Evolutionary conservation across 108 stramenopile genomes (phyloP).

Genomic region (Schizochytrium sp.): DNA sequence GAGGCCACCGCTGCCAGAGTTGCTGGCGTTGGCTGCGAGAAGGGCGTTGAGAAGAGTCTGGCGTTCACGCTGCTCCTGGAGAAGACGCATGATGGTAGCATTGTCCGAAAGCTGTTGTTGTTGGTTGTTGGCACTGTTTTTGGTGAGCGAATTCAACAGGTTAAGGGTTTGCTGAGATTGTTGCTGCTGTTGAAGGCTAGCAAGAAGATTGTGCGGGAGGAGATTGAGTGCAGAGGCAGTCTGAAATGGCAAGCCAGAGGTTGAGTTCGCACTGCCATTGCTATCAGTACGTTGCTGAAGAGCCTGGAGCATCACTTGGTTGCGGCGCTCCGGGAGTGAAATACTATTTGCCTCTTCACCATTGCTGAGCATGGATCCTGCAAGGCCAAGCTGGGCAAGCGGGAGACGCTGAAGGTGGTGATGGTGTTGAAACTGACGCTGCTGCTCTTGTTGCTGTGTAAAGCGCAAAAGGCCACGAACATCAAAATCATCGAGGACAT

Average conservation of each 20-base stretch:
- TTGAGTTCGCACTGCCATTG: too few relatives aligned
- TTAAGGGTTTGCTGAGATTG: too few relatives aligned
- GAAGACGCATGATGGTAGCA: neutral
- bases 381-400: neutral
- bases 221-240: too few relatives aligned
- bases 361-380: neutral
- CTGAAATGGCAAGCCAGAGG: too few relatives aligned
- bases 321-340: too few relatives aligned
- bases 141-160: neutral
- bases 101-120: neutral
- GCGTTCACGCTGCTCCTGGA: conserved; percentile 47
- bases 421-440: neutral
- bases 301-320: too few relatives aligned
- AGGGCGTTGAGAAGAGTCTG: neutral
- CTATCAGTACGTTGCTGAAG: too few relatives aligned
- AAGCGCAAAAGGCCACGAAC: neutral
- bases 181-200: too few relatives aligned
- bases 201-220: too few relatives aligned
- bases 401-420: conserved; percentile 13
- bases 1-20: neutral
- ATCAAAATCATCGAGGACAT: conserved; percentile 41
- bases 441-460: conserved; percentile 36
- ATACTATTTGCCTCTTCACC: neutral
- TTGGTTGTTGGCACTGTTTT: conserved; percentile 9
- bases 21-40: neutral